Conservation (phyloP, 768 basidiomycete species). For the Xerocomellus amylosporus region DNA sequence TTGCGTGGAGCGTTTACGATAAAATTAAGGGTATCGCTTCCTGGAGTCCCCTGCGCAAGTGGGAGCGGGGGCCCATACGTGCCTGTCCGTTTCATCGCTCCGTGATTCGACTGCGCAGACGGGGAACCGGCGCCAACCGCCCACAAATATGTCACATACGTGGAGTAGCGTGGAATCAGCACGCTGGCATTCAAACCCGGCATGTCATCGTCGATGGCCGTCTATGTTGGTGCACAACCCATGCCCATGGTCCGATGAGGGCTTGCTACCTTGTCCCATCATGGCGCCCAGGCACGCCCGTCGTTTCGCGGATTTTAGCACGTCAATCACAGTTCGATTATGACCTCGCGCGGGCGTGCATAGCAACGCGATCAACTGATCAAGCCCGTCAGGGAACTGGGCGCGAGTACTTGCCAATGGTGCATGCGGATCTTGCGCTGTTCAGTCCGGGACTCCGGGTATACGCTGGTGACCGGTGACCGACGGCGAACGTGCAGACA, state of each 20-base stretch:
- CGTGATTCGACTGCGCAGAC: neutral
- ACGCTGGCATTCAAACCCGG: neutral
- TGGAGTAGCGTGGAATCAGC: too few relatives aligned
- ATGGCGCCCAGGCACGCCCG: neutral
- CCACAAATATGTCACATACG: too few relatives aligned
- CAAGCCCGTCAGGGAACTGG: neutral
- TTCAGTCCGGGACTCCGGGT: too few relatives aligned
- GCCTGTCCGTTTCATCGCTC: neutral
- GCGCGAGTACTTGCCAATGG: neutral
- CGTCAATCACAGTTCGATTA: neutral
- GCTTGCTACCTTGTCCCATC: neutral
- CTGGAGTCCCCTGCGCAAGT: neutral
- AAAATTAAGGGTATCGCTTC: neutral
- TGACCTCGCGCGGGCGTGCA: neutral
- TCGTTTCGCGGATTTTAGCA: neutral
- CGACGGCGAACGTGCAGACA: too few relatives aligned
- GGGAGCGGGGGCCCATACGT: neutral
- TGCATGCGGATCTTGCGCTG: neutral
- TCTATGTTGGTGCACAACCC: too few relatives aligned
- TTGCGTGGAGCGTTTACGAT: neutral
- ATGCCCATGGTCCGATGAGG: neutral
- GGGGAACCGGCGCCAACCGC: too few relatives aligned
- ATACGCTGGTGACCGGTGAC: too few relatives aligned
- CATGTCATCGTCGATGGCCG: neutral
- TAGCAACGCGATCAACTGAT: slow-evolving; percentile 7